These are phyloP conservation scores for Crithidia sp. DNA, from an alignment of 208 protist genomes.

Conservation along the genomic window DNA sequence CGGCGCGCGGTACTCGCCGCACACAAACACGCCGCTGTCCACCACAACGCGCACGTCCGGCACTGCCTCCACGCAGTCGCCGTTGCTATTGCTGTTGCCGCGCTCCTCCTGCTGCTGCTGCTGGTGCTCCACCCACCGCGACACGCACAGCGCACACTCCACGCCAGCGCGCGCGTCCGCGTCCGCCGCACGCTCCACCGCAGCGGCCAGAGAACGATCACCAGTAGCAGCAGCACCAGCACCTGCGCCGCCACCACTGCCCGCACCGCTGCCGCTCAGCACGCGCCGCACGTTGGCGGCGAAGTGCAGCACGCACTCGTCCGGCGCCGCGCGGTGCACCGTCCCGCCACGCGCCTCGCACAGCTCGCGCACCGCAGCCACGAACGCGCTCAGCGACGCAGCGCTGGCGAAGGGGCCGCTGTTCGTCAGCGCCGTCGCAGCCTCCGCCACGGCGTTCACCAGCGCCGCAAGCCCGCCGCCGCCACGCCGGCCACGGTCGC, in stretches of 20 bases:
- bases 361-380: conserved; percentile 28
- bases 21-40: conserved; percentile 35
- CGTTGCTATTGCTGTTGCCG: background rate
- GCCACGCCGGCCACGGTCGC: background rate
- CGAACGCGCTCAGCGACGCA: conserved; percentile 19
- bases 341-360: conserved; percentile 23
- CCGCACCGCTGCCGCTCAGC: background rate
- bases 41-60: conserved; percentile 32
- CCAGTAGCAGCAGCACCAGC: no score
- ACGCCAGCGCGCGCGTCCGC: background rate
- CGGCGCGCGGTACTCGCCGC: conserved; percentile 20
- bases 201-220: no score
- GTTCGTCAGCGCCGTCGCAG: conserved; percentile 14
- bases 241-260: no score
- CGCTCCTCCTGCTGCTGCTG: no score
- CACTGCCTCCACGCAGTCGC: background rate
- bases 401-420: conserved; percentile 23
- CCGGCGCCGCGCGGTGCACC: conserved; percentile 25
- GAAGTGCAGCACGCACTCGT: conserved; percentile 38
- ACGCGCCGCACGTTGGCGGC: background rate
- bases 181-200: background rate
- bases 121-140: background rate
- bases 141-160: background rate
- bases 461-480: conserved; percentile 6
- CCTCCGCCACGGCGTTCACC: conserved; percentile 2